phyloP scores from a whole-genome alignment of 1,139 yeast genomes.

The Suhomyces bribrorum region DNA sequence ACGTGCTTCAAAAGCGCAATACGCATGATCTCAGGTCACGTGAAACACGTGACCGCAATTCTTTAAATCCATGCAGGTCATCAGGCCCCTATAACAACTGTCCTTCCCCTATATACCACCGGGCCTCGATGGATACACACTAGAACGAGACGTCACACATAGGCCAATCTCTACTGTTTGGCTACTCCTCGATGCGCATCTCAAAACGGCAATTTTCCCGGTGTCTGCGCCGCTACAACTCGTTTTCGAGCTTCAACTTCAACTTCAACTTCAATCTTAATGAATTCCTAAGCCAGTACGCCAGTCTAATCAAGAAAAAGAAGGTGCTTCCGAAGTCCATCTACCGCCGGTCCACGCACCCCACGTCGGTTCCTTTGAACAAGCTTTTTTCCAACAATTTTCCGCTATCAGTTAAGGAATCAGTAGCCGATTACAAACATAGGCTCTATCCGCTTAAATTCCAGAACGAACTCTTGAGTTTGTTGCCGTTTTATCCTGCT shows the following conservation, averaged over 20 bases:
- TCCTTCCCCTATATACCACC: background rate
- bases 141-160: background rate
- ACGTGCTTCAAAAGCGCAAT: too few relatives aligned
- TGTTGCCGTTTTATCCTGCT: conserved; percentile 43
- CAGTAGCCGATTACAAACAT: conserved; percentile 49
- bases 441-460: conserved; percentile 45
- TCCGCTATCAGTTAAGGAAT: conserved; percentile 56
- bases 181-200: conserved; percentile 4
- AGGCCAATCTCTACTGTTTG: conserved; percentile 2
- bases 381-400: conserved; percentile 54
- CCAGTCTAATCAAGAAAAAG: conserved; percentile 2
- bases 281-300: conserved; percentile 3
- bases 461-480: conserved; percentile 53
- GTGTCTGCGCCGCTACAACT: conserved; percentile 3
- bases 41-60: too few relatives aligned
- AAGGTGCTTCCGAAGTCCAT: conserved; percentile 10
- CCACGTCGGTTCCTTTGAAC: conserved; percentile 60
- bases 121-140: conserved; percentile 1
- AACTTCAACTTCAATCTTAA: conserved; percentile 14
- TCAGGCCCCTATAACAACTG: too few relatives aligned
- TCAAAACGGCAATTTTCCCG: conserved; percentile 5
- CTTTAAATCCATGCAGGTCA: too few relatives aligned
- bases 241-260: conserved; percentile 14
- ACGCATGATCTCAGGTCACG: too few relatives aligned
- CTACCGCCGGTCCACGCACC: conserved; percentile 57